A percentile compares a stretch with the other conserved stretches of the same genome.
Evolutionary conservation across 257 asterid genomes (phyloP).

Genomic region (Nicotiana knightiana): DNA sequence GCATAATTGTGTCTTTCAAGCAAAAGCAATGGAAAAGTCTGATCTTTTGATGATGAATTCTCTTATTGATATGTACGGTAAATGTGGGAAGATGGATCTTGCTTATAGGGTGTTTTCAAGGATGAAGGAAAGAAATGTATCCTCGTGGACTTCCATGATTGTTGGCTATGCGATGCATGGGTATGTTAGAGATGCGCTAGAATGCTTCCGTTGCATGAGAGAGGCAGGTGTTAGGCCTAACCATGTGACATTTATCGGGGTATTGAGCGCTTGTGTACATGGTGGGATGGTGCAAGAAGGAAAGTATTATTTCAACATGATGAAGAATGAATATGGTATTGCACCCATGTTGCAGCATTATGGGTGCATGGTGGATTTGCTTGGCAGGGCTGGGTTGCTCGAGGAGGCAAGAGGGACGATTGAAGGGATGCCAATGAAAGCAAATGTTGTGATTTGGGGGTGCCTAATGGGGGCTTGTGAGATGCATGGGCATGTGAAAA

Average conservation of each 20-base stretch:
- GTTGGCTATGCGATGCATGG: constrained; percentile 85
- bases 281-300: constrained; percentile 83
- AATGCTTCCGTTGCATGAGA: constrained; percentile 50
- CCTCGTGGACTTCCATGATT: constrained; percentile 88
- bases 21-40: constrained; percentile 25
- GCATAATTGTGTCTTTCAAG: constrained; percentile 71
- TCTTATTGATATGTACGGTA: constrained; percentile 76
- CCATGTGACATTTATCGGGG: constrained; percentile 75
- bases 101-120: constrained; percentile 49
- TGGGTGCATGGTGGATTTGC: constrained; percentile 88
- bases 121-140: constrained; percentile 73
- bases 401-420: constrained; percentile 65
- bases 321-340: constrained; percentile 50
- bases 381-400: constrained; percentile 76
- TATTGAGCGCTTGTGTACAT: constrained; percentile 88
- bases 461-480: constrained; percentile 93
- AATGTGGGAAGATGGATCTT: constrained; percentile 85
- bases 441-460: constrained; percentile 84
- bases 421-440: constrained; percentile 76
- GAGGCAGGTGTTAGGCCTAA: constrained; percentile 57
- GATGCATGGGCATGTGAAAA: constrained; percentile 63
- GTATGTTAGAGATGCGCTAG: constrained; percentile 47
- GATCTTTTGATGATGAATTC: constrained; percentile 76
- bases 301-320: constrained; percentile 52
- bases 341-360: constrained; percentile 59